phyloP scores from a whole-genome alignment of 2,329 filamentous ascomycete species.

The Helminthosporium solani region DNA sequence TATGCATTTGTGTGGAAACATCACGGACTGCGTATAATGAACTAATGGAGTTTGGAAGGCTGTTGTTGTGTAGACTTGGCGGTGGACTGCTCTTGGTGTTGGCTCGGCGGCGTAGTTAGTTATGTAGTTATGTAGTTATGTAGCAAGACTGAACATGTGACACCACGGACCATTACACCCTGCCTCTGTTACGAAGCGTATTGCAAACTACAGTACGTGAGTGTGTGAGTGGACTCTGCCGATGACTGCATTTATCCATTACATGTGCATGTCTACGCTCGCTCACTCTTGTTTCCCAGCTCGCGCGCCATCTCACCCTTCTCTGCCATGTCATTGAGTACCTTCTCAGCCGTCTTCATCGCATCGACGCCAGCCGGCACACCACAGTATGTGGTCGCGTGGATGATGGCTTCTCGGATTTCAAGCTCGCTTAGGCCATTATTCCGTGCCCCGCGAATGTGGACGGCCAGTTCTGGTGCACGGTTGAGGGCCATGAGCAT shows the following conservation, averaged over 20 bases:
- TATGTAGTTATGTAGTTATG: too few species aligned
- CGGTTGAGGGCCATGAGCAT: constrained; percentile 65
- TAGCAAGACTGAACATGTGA: too few species aligned
- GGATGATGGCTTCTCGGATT: constrained; percentile 60
- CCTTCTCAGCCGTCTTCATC: constrained; percentile 54
- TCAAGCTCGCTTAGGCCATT: constrained; percentile 64
- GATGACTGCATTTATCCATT: too few species aligned
- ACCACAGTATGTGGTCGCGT: constrained; percentile 55
- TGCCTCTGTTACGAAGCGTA: too few species aligned
- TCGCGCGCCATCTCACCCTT: constrained; percentile 44
- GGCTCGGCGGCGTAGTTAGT: too few species aligned
- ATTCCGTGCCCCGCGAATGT: constrained; percentile 63
- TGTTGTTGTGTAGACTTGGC: background rate
- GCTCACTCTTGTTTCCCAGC: constrained; percentile 32
- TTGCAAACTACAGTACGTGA: too few species aligned
- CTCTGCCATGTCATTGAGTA: constrained; percentile 54
- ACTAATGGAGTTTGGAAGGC: background rate
- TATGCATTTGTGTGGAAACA: constrained; percentile 10
- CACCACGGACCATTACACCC: too few species aligned
- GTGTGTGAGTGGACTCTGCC: too few species aligned
- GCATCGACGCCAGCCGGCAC: constrained; percentile 57
- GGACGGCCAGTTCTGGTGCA: constrained; percentile 59
- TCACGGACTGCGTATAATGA: too few species aligned
- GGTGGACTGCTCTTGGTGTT: constrained; percentile 12
- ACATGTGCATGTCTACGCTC: too few species aligned